Conservation (phyloP, 257 asterid species). For the Vinca minor region DNA sequence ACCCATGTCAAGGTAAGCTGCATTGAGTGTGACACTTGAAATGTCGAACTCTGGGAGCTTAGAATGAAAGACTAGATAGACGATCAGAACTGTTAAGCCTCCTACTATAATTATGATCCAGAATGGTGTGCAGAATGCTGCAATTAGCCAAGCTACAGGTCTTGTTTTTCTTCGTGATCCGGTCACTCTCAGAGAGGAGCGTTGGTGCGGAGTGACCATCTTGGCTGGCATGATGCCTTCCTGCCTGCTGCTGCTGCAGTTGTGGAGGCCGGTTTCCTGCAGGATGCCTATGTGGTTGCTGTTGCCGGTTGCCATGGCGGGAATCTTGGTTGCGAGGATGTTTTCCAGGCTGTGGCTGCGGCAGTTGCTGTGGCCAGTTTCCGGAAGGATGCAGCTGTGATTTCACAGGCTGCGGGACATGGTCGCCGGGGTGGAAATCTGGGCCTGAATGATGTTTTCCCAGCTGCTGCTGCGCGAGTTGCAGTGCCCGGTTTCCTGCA, state of each 20-base stretch:
- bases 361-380: too few species aligned
- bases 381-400: too few species aligned
- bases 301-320: too few species aligned
- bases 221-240: constrained; percentile 7
- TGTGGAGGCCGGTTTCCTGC: too few species aligned
- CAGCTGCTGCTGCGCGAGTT: neutral
- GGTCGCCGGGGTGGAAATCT: constrained; percentile 3
- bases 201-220: constrained; percentile 1
- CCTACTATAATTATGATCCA: constrained; percentile 71
- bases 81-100: constrained; percentile 57
- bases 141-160: constrained; percentile 73
- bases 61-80: constrained; percentile 69
- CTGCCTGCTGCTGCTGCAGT: neutral
- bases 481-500: too few species aligned
- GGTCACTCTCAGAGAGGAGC: constrained; percentile 14
- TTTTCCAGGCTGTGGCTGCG: neutral
- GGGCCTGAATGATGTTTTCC: neutral
- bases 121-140: constrained; percentile 63
- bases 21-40: constrained; percentile 57
- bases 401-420: too few species aligned
- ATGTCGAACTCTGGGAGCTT: constrained; percentile 71
- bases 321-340: neutral
- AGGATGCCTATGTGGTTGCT: too few species aligned
- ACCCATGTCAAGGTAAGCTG: constrained; percentile 92
- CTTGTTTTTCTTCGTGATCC: constrained; percentile 27